Percentiles rank a stretch among this genome's conserved stretches.
Evolutionary conservation across 1,139 yeast genomes (phyloP).

Genomic region (Candida freyschussii): DNA sequence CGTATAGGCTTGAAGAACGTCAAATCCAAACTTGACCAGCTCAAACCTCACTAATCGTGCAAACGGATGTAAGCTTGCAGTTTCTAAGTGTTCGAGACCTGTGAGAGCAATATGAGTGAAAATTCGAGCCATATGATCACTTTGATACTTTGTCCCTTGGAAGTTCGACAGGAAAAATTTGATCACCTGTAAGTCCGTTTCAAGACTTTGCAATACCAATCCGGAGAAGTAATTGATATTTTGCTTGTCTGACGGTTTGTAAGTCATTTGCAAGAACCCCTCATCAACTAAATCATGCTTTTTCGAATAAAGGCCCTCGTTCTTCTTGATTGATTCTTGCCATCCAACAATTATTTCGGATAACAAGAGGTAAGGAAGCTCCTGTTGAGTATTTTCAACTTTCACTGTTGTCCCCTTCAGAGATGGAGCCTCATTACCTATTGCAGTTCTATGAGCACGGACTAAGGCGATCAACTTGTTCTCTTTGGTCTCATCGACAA

Average conservation of each 20-base stretch:
- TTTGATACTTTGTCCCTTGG: constrained; percentile 73
- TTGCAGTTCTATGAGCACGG: constrained; percentile 9
- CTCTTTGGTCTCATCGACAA: constrained; percentile 12
- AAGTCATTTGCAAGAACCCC: constrained; percentile 76
- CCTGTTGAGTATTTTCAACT: constrained; percentile 51
- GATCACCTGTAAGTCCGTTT: constrained; percentile 69
- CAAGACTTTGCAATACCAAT: constrained; percentile 47
- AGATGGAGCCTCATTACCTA: constrained; percentile 6
- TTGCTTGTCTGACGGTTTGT: constrained; percentile 74
- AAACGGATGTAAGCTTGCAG: constrained; percentile 78
- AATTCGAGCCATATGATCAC: constrained; percentile 63
- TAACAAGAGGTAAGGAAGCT: constrained; percentile 54
- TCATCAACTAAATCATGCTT: constrained; percentile 55
- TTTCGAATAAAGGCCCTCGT: constrained; percentile 64
- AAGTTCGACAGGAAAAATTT: constrained; percentile 73
- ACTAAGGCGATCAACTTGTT: constrained; percentile 18
- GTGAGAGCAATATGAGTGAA: constrained; percentile 59
- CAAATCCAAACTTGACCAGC: constrained; percentile 62
- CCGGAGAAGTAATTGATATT: constrained; percentile 51
- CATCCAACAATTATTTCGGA: constrained; percentile 61
- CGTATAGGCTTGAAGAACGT: constrained; percentile 54
- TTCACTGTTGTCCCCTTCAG: neutral
- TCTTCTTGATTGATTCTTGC: constrained; percentile 58
- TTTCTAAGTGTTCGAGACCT: constrained; percentile 50
- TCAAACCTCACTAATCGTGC: constrained; percentile 75